A percentile compares a stretch with the other conserved stretches of the same genome.
phyloP scores from a whole-genome alignment of 345 rosid genomes.

The Lumnitzera racemosa region DNA sequence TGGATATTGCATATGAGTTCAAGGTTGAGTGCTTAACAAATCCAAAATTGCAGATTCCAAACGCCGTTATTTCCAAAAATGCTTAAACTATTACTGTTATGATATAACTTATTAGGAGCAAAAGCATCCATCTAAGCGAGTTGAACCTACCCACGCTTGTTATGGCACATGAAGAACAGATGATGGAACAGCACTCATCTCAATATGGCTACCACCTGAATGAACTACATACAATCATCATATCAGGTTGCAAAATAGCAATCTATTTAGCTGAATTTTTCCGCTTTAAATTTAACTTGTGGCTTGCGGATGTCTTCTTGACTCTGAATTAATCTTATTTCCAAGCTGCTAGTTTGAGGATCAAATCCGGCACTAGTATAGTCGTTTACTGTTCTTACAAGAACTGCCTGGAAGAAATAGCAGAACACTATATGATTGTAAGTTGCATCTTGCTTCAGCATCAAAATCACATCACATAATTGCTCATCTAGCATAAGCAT shows the following conservation, averaged over 20 bases:
- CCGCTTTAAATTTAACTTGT: slow-evolving; percentile 39
- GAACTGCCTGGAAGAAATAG: slow-evolving; percentile 47
- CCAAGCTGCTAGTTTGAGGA: slow-evolving; percentile 73
- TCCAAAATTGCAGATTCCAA: too few species aligned
- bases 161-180: too few species aligned
- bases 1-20: too few species aligned
- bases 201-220: too few species aligned
- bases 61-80: too few species aligned
- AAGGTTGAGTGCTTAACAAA: too few species aligned
- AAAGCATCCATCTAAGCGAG: too few species aligned
- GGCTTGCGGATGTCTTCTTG: slow-evolving; percentile 88
- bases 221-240: too few species aligned
- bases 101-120: too few species aligned
- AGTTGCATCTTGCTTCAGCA: neutral
- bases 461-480: neutral
- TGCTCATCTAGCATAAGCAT: slow-evolving; percentile 2
- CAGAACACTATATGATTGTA: neutral
- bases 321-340: slow-evolving; percentile 86
- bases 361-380: slow-evolving; percentile 53
- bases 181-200: too few species aligned
- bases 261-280: slow-evolving; percentile 28
- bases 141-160: too few species aligned
- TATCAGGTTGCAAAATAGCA: neutral
- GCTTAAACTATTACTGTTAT: too few species aligned
- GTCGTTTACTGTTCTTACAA: slow-evolving; percentile 69